Base-by-base conservation (phyloP, 805 yeast genomes). In the Cyberlindnera mississippiensis region DNA sequence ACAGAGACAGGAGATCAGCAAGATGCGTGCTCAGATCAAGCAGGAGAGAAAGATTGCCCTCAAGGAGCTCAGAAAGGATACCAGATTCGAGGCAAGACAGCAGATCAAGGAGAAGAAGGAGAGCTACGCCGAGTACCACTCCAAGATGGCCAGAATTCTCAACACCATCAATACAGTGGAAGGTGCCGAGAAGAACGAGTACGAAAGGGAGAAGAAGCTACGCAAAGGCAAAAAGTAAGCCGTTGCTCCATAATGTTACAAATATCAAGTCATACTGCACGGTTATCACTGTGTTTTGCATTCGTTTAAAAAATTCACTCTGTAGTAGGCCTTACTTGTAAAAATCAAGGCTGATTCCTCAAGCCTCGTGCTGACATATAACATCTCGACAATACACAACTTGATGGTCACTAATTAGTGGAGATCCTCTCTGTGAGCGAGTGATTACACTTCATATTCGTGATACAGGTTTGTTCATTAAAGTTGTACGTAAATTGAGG, bases 171-270 rank as follows among this genome's bases (percentile, higher is more conserved):
- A 85, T 49, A 89, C 96, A 4, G 89, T 84, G 55, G 97, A 91
- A 71, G 98, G 98, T 58, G 86, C 93, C 5, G 97, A 88, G 60
- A 85, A 87, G 73, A 90, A 93, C 62, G 82, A 81, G 53, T 91
- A 91, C 63, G 96, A 89, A 60, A 75, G 89, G 46, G 97, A 90
- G 59, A 85, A 78, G 71, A 79, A 74, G 60, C 68, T 69, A 46
- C 75, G 89, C 55, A 76, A 75, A 59, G 67, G 71, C 31, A 71
- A 71, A 52, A 63, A 60, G 45, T 64, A 20, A 31, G 6, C 11
- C 11, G 10, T 24, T 24, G 27, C n/a, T n/a, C n/a, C n/a, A n/a
- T n/a, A n/a, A n/a, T n/a, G n/a, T n/a, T n/a, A n/a, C n/a, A n/a
- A 20, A 20, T 20, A 20, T 20, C 24, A 20, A 6, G 24, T 20